Conservation (phyloP, 1,284 basidiomycete genomes). For the Agaricales sp. region DNA sequence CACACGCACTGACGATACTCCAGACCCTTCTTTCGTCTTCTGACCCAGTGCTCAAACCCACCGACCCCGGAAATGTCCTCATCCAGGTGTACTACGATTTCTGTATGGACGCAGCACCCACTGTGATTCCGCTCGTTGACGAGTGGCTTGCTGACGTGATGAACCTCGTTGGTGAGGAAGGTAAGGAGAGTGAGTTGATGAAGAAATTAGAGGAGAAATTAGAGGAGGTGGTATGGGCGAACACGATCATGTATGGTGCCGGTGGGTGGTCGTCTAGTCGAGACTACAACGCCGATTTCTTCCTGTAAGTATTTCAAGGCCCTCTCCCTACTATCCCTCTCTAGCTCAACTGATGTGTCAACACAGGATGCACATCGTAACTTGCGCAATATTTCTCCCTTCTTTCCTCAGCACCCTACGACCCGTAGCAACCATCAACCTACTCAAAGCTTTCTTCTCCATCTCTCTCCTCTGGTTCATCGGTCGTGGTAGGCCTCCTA, state of each 20-base stretch:
- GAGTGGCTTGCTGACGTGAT: slow-evolving; percentile 23
- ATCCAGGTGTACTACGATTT: background rate
- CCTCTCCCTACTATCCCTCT: background rate
- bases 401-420: slow-evolving; percentile 27
- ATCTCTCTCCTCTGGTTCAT: slow-evolving; percentile 30
- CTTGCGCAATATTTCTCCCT: slow-evolving; percentile 39
- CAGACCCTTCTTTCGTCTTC: background rate
- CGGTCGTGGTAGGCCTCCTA: slow-evolving; percentile 26
- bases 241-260: slow-evolving; percentile 29
- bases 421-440: slow-evolving; percentile 24
- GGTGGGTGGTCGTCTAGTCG: slow-evolving; percentile 26
- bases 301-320: slow-evolving; percentile 25
- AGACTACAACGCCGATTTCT: slow-evolving; percentile 35
- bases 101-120: background rate
- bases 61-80: too few species aligned
- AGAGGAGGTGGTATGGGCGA: slow-evolving; percentile 37
- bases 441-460: slow-evolving; percentile 33
- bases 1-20: background rate
- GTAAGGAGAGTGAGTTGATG: slow-evolving; percentile 40
- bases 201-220: slow-evolving; percentile 30
- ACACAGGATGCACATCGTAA: slow-evolving; percentile 43
- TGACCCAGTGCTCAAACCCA: background rate
- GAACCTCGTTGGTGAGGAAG: slow-evolving; percentile 27
- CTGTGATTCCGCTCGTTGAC: background rate
- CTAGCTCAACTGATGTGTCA: background rate